These are phyloP conservation scores for Penicillium bialowiezense DNA, from an alignment of 495 filamentous ascomycete genomes.

Conservation along the genomic window DNA sequence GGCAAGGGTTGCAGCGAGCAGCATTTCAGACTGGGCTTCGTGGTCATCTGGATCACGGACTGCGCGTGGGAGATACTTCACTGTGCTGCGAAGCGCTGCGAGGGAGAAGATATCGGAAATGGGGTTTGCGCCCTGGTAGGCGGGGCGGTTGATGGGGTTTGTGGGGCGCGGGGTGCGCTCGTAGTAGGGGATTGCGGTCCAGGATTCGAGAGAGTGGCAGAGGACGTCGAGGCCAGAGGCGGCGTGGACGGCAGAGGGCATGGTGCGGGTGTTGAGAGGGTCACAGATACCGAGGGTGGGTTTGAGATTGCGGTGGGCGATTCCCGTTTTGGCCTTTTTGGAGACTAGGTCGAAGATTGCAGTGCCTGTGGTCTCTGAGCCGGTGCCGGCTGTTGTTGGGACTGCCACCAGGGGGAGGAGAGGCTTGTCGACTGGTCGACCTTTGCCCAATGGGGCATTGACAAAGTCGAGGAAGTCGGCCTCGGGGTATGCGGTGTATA, in stretches of 20 bases:
- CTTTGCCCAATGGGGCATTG: conserved; percentile 89
- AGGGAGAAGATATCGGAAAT: conserved; percentile 96
- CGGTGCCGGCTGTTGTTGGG: conserved; percentile 93
- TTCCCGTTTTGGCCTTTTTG: conserved; percentile 88
- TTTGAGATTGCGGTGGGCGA: conserved; percentile 92
- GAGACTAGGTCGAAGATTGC: conserved; percentile 94
- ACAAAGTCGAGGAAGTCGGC: conserved; percentile 96
- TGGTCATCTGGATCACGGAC: conserved; percentile 82
- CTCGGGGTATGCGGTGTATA: conserved; percentile 83
- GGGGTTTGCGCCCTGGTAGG: conserved; percentile 96
- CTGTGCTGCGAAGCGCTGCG: conserved; percentile 70
- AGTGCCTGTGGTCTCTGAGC: conserved; percentile 93
- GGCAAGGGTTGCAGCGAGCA: conserved; percentile 88
- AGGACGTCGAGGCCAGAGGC: conserved; percentile 89
- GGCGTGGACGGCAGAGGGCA: conserved; percentile 89
- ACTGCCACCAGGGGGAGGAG: conserved; percentile 85
- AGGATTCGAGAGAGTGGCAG: conserved; percentile 89
- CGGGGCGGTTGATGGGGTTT: conserved; percentile 87
- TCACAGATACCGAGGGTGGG: conserved; percentile 96
- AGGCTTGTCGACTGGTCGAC: conserved; percentile 74
- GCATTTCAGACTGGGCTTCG: conserved; percentile 91
- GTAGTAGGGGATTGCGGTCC: conserved; percentile 93
- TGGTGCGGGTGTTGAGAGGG: conserved; percentile 89
- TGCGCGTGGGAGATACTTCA: conserved; percentile 87
- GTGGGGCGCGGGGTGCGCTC: conserved; percentile 77